Conservation (phyloP, 1,284 basidiomycete species). For the Pyrrhoderma noxium region DNA sequence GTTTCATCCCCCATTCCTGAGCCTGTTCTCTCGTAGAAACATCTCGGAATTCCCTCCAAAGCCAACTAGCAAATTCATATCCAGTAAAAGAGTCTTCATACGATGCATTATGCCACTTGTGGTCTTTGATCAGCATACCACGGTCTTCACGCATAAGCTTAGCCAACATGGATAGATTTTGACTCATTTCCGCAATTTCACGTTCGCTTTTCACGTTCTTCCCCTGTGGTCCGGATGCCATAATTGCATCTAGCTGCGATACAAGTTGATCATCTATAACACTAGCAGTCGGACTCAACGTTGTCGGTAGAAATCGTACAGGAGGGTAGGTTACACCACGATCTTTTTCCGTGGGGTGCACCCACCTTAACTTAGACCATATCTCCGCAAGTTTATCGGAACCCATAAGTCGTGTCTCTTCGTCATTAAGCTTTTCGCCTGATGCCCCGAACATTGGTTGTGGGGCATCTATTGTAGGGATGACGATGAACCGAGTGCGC, state of each 20-base stretch:
- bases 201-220: slow-evolving; percentile 74
- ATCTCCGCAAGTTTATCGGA: slow-evolving; percentile 89
- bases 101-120: slow-evolving; percentile 63
- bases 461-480: slow-evolving; percentile 73
- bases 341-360: slow-evolving; percentile 50
- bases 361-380: slow-evolving; percentile 78
- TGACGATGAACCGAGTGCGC: slow-evolving; percentile 92
- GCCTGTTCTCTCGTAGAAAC: slow-evolving; percentile 74
- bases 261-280: slow-evolving; percentile 73
- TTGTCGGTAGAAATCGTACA: slow-evolving; percentile 71
- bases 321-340: slow-evolving; percentile 39
- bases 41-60: slow-evolving; percentile 80
- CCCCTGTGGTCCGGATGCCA: slow-evolving; percentile 55
- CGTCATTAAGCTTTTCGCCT: slow-evolving; percentile 72
- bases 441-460: slow-evolving; percentile 45
- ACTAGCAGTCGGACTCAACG: slow-evolving; percentile 71
- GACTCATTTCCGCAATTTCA: slow-evolving; percentile 56
- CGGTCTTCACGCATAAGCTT: slow-evolving; percentile 77
- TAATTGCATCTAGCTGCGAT: slow-evolving; percentile 73
- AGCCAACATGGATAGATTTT: slow-evolving; percentile 44
- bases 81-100: slow-evolving; percentile 82
- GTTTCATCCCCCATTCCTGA: slow-evolving; percentile 66
- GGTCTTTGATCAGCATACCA: slow-evolving; percentile 67
- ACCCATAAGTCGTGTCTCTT: slow-evolving; percentile 83
- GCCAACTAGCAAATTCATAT: slow-evolving; percentile 81